phyloP scores from a whole-genome alignment of 176 grass and related monocot genomes.

The Triticum monococcum region DNA sequence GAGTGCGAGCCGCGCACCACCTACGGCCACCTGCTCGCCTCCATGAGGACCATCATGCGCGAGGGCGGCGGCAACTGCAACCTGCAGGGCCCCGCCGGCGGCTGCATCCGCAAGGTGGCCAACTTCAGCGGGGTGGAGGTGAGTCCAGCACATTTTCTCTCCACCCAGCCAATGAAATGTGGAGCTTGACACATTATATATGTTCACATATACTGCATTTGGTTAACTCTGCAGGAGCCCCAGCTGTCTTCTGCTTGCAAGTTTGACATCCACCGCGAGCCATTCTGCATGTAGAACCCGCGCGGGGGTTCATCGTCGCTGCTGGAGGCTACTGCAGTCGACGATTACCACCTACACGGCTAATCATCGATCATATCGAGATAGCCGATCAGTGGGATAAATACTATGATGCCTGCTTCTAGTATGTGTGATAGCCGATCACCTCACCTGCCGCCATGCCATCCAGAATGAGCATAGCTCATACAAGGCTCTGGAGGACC shows the following conservation, averaged over 20 bases:
- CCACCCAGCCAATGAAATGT: no score
- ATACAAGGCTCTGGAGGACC: background rate
- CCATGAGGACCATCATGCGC: constrained; percentile 59
- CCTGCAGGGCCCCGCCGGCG: constrained; percentile 46
- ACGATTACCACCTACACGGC: no score
- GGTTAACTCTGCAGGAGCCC: constrained; percentile 41
- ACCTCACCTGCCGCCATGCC: no score
- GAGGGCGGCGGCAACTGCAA: background rate
- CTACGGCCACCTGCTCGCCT: constrained; percentile 67
- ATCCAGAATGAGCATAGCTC: no score
- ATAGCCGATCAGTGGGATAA: no score
- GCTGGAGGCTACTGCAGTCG: no score
- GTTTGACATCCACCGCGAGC: constrained; percentile 55
- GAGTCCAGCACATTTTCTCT: no score
- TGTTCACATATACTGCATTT: no score
- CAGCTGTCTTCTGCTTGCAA: constrained; percentile 60
- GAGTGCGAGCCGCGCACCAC: constrained; percentile 52
- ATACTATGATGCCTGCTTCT: no score
- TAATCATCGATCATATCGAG: no score
- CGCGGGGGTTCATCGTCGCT: background rate
- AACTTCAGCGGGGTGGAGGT: constrained; percentile 48
- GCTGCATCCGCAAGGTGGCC: constrained; percentile 44
- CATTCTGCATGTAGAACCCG: constrained; percentile 49
- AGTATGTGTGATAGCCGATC: no score
- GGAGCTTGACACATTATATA: no score